These are phyloP conservation scores for Nakataea oryzae DNA, from an alignment of 2,329 filamentous ascomycete species.

Conservation along the genomic window DNA sequence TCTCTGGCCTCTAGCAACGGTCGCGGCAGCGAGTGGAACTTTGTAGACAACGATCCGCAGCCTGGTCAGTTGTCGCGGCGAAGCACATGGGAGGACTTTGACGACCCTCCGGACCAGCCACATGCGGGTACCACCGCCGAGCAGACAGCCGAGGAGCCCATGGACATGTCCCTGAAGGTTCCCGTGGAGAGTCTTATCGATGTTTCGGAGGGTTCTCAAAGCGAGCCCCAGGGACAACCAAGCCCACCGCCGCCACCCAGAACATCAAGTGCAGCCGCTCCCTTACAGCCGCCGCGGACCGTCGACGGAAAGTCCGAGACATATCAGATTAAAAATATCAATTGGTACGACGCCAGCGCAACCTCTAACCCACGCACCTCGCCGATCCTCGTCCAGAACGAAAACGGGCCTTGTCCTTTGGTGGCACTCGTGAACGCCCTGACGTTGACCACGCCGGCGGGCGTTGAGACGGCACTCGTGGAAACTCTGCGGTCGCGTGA, in stretches of 20 bases:
- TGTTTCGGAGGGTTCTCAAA: background rate
- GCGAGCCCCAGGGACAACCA: background rate
- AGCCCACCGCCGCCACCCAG: slow-evolving; percentile 17
- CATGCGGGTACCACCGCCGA: background rate
- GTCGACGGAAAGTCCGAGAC: slow-evolving; percentile 54
- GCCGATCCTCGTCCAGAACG: slow-evolving; percentile 84
- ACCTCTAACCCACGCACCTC: slow-evolving; percentile 59
- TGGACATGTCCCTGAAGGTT: too few relatives aligned
- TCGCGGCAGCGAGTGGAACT: slow-evolving; percentile 32
- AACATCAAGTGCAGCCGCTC: slow-evolving; percentile 12
- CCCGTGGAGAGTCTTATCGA: background rate
- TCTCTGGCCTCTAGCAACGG: slow-evolving; percentile 4
- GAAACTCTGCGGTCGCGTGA: slow-evolving; percentile 71
- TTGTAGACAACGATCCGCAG: slow-evolving; percentile 33
- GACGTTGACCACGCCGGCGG: slow-evolving; percentile 66
- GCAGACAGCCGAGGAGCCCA: background rate
- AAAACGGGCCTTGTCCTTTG: slow-evolving; percentile 88
- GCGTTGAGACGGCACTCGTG: slow-evolving; percentile 58
- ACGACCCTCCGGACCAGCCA: slow-evolving; percentile 12
- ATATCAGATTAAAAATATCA: slow-evolving; percentile 87
- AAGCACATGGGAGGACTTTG: slow-evolving; percentile 27
- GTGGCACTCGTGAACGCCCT: slow-evolving; percentile 90
- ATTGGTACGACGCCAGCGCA: slow-evolving; percentile 61
- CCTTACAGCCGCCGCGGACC: slow-evolving; percentile 27
- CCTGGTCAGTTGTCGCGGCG: slow-evolving; percentile 21